Conservation (phyloP, 352 stramenopile genomes). For the Globisporangium cederbergense region DNA sequence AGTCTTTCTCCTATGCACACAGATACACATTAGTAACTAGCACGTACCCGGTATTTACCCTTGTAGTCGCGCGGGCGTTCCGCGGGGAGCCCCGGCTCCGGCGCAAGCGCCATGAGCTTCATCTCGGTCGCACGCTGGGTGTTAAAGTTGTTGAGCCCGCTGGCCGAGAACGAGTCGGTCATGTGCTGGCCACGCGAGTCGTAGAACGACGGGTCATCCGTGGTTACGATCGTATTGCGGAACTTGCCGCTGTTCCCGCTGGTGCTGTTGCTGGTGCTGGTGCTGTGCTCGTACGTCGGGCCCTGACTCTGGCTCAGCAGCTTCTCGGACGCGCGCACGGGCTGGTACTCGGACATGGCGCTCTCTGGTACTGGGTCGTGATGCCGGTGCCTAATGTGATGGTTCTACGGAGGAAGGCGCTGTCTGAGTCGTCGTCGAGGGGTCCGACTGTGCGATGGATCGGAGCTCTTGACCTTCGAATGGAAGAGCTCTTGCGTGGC, state of each 20-base stretch:
- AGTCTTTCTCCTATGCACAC: background rate
- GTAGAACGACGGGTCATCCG: slow-evolving; percentile 3
- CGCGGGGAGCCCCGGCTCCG: slow-evolving; percentile 26
- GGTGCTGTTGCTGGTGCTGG: background rate
- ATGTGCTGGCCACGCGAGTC: background rate
- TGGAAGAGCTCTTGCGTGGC: background rate
- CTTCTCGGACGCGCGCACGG: background rate
- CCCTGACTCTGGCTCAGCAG: background rate
- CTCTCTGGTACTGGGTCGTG: background rate
- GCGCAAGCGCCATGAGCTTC: slow-evolving; percentile 52
- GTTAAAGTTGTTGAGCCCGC: slow-evolving; percentile 1
- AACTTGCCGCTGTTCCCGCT: slow-evolving; percentile 4
- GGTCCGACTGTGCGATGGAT: no score
- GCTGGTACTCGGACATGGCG: slow-evolving; percentile 1
- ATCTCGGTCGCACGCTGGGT: slow-evolving; percentile 49
- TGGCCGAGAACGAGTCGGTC: slow-evolving; percentile 2
- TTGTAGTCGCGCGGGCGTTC: slow-evolving; percentile 68
- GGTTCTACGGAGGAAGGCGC: background rate
- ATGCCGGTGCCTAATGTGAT: background rate
- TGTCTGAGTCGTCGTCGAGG: background rate
- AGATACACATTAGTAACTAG: background rate
- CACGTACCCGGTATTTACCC: slow-evolving; percentile 49
- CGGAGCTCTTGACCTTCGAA: background rate
- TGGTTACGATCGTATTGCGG: slow-evolving; percentile 7
- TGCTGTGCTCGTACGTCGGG: slow-evolving; percentile 4